Evolutionary conservation across 345 rosid species (phyloP), one percentile per base, ranked within the genome.

Genomic region (Adansonia digitata): DNA sequence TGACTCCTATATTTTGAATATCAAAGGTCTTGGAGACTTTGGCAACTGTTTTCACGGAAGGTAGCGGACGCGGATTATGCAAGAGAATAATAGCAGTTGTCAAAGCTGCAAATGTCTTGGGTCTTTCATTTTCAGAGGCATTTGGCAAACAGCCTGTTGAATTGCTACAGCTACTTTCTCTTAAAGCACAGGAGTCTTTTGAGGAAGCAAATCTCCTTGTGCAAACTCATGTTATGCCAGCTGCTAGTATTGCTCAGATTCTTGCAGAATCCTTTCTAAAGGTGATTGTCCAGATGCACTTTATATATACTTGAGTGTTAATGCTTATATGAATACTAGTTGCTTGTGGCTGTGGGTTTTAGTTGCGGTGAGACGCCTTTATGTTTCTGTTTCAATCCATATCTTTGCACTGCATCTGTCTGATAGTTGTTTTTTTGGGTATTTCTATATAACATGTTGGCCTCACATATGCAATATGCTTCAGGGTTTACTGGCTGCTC

Each of bases 101-200:
- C 68, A 95, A 86, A 84, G 88, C 93, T 79, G 97, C 98, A 77
- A 93, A 93, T 77, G 82, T 89, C 72, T 83, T 95, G 75, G 97
- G 97, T 61, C 87, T 95, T 80, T 77, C 88, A 75, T 93, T 95
- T 79, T 87, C 82, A 0, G 99, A 95, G 86, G 98, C 99, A 60
- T 95, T 91, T 82, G 88, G 81, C 60, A 93, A 91, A 85, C 96
- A 90, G 78, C 97, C 98, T 22, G 70, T 88, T 81, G 97, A 95
- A 78, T 77, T 95, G 83, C 89, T 93, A 14, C 96, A 91, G 78
- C 88, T 95, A 77, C 98, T 93, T 77, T 91, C 98, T 73, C 98
- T 93, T 77, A 95, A 95, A 87, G 99, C 98, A 74, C 99, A 93
- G 75, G 99, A 95, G 70, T 93, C 99, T 49, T 89, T 90, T 86